These are phyloP conservation scores for Tolypocladium inflatum DNA, from an alignment of 2,329 filamentous ascomycete species.

Conservation along the genomic window DNA sequence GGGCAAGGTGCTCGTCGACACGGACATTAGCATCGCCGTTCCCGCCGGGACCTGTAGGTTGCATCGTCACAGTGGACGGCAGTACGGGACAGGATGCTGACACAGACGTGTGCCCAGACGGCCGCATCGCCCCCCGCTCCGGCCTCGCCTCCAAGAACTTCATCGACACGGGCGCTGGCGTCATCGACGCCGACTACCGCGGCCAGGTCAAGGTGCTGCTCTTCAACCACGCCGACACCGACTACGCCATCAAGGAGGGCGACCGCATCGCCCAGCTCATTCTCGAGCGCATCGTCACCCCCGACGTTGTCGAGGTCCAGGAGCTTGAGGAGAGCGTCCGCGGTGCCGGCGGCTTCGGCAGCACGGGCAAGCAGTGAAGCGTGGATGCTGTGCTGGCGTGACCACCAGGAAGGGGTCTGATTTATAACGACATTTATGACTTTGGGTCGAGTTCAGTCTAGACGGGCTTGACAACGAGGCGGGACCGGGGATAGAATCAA, in stretches of 20 bases:
- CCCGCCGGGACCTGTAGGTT: conserved; percentile 81
- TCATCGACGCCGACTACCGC: conserved; percentile 96
- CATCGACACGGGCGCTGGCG: conserved; percentile 91
- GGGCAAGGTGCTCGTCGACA: conserved; percentile 80
- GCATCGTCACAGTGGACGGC: background rate
- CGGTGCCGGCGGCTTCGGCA: conserved; percentile 85
- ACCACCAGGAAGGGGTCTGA: background rate
- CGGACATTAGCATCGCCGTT: conserved; percentile 83
- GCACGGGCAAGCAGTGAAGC: conserved; percentile 49
- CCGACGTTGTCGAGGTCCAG: conserved; percentile 81
- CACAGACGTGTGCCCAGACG: conserved; percentile 45
- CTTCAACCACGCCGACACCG: conserved; percentile 80
- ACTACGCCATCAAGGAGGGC: conserved; percentile 74
- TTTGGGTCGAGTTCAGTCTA: background rate
- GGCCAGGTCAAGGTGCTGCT: conserved; percentile 90
- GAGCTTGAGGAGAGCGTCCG: conserved; percentile 84
- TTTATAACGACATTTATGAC: background rate
- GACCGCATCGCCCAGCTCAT: conserved; percentile 92
- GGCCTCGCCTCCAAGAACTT: conserved; percentile 88
- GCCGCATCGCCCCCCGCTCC: conserved; percentile 82
- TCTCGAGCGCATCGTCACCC: conserved; percentile 88
- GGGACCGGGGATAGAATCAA: background rate
- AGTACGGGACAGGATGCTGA: background rate
- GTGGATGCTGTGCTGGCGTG: background rate
- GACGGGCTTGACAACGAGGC: background rate